Conservation (phyloP, 495 filamentous ascomycete species). For the Amniculicola lignicola region DNA sequence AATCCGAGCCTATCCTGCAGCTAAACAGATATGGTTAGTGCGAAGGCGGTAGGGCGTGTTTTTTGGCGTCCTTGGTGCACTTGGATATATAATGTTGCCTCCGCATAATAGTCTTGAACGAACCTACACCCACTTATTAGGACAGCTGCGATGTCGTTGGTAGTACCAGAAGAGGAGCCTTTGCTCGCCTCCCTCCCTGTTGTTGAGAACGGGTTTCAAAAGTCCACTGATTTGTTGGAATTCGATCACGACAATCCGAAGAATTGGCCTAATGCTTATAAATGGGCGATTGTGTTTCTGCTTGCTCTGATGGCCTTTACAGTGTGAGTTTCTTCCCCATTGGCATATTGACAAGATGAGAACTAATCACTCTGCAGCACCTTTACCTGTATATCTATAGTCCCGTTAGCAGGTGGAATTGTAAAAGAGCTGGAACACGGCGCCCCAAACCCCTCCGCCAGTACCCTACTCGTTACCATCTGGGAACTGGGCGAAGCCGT, state of each 20-base stretch:
- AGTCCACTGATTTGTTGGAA: conserved; percentile 14
- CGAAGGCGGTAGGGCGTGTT: not conserved
- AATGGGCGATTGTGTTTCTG: conserved; percentile 50
- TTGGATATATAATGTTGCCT: not conserved
- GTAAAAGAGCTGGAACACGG: conserved; percentile 46
- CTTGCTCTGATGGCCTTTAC: conserved; percentile 54
- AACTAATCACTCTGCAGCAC: conserved; percentile 47
- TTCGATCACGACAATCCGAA: conserved; percentile 48
- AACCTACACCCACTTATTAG: not conserved
- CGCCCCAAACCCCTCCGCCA: conserved; percentile 31
- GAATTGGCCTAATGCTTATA: conserved; percentile 51
- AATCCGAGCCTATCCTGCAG: not conserved
- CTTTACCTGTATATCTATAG: conserved; percentile 53
- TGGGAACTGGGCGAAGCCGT: conserved; percentile 52
- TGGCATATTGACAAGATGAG: not conserved
- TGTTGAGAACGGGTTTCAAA: too few relatives aligned
- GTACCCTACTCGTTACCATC: conserved; percentile 57
- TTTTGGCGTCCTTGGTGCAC: not conserved
- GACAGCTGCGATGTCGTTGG: not conserved
- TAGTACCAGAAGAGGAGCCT: not conserved
- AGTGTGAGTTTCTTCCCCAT: conserved; percentile 41
- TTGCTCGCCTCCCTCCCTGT: not conserved
- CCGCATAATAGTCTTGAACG: not conserved
- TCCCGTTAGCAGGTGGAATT: conserved; percentile 52
- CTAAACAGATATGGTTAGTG: not conserved